Evolutionary conservation across 495 filamentous ascomycete species (phyloP).

Genomic region (Penicillium fimorum): DNA sequence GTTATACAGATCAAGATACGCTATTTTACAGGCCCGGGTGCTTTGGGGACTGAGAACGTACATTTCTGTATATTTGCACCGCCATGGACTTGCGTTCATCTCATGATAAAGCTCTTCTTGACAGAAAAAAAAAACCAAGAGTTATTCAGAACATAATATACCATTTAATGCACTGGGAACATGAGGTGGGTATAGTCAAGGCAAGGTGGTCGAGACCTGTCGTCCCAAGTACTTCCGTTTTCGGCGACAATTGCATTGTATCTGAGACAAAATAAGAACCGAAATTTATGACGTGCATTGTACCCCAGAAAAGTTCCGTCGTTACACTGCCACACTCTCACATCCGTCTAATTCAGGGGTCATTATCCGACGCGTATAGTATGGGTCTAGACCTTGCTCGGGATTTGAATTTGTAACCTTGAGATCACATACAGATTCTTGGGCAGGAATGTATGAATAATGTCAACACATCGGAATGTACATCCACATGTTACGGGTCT

Average conservation of each 20-base stretch:
- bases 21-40: neutral
- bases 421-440: neutral
- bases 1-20: neutral
- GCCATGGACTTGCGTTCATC: neutral
- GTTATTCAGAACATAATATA: neutral
- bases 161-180: neutral
- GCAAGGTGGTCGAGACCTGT: neutral
- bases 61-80: neutral
- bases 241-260: constrained; percentile 5
- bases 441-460: constrained; percentile 3
- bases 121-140: neutral
- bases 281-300: neutral
- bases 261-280: neutral
- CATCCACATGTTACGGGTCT: neutral
- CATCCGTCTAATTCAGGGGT: neutral
- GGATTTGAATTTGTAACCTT: neutral
- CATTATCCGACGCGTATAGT: neutral
- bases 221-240: constrained; percentile 1
- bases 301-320: neutral
- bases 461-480: constrained; percentile 2
- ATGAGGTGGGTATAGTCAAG: neutral
- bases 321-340: constrained; percentile 4
- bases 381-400: neutral
- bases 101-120: neutral
- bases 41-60: neutral